These are phyloP conservation scores for Marsdenia floribunda DNA, from an alignment of 257 asterid genomes.

Conservation along the genomic window DNA sequence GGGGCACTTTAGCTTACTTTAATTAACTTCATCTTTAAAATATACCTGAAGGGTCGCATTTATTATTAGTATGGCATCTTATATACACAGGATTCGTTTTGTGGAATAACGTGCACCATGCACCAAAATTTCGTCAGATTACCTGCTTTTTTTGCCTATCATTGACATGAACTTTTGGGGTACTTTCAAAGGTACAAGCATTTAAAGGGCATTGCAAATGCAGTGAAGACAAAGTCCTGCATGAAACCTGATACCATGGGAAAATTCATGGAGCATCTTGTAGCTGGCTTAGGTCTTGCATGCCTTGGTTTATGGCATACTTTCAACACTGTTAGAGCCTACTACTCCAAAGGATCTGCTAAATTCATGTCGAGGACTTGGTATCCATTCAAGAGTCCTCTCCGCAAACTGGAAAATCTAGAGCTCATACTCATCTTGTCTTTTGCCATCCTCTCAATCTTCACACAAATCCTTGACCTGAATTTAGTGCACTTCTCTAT, in stretches of 20 bases:
- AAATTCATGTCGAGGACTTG: conserved; percentile 55
- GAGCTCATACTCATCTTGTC: conserved; percentile 55
- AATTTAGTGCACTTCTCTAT: conserved; percentile 42
- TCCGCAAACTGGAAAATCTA: conserved; percentile 30
- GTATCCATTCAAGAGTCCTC: conserved; percentile 51
- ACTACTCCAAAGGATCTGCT: conserved; percentile 38
- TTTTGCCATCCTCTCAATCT: conserved; percentile 51
- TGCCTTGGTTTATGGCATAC: conserved; percentile 72
- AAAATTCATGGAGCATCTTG: conserved; percentile 54
- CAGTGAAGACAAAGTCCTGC: conserved; percentile 10
- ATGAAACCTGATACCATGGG: conserved; percentile 43
- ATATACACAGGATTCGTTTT: conserved; percentile 11
- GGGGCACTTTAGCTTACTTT: conserved; percentile 1
- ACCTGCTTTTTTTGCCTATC: conserved; percentile 17
- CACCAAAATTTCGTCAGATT: conserved; percentile 46
- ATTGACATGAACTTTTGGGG: background rate
- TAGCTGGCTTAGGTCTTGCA: conserved; percentile 62
- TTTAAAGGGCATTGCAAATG: conserved; percentile 29
- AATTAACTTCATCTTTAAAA: background rate
- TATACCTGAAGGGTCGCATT: conserved; percentile 11
- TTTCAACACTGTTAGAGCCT: conserved; percentile 39
- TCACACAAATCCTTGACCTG: conserved; percentile 47
- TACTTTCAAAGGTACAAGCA: conserved; percentile 12
- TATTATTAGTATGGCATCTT: background rate
- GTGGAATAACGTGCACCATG: conserved; percentile 76